Evolutionary conservation across 2,329 filamentous ascomycete species (phyloP).

Genomic region (Proliferodiscus dingleyae): DNA sequence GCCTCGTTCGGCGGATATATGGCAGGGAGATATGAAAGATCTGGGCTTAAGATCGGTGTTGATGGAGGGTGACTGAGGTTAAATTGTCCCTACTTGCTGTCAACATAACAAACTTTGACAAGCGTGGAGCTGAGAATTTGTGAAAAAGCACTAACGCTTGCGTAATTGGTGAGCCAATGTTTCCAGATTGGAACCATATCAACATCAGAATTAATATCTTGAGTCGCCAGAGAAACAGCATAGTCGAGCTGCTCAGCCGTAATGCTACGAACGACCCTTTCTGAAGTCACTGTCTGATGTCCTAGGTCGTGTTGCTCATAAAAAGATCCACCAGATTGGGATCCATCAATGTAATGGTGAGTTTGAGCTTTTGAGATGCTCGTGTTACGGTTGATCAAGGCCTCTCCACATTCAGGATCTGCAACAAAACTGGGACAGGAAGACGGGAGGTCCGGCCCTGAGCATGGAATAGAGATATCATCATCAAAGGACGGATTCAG

Average conservation of each 20-base stretch:
- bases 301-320: background rate
- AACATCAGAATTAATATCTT: background rate
- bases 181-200: constrained; percentile 1
- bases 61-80: background rate
- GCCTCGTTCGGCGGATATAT: constrained; percentile 28
- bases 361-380: no score
- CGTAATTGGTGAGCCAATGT: background rate
- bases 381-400: no score
- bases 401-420: no score
- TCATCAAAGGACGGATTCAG: no score
- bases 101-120: background rate
- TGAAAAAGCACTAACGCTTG: background rate
- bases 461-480: no score
- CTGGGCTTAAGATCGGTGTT: background rate
- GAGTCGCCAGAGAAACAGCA: background rate
- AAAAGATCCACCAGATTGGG: no score
- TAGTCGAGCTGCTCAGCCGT: constrained; percentile 1
- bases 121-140: background rate
- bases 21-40: constrained; percentile 24
- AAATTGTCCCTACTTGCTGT: background rate
- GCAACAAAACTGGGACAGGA: no score
- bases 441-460: no score
- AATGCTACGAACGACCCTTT: background rate
- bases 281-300: background rate
- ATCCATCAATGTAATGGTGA: no score